phyloP scores from a whole-genome alignment of 768 basidiomycete genomes.

The Lactarius pseudohatsudake region DNA sequence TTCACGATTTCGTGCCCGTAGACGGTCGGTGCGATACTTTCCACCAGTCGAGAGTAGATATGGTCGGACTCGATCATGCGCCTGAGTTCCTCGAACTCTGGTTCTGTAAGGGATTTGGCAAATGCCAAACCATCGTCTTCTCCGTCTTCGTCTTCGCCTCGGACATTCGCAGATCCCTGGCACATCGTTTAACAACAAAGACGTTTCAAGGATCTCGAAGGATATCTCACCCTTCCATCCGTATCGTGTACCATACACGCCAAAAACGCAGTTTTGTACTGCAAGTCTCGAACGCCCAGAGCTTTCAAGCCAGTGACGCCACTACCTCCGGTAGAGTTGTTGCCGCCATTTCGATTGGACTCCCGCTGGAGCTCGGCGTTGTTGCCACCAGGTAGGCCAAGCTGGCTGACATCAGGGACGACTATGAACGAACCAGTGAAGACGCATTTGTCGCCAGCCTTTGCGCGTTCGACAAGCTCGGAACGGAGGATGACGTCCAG shows the following conservation, averaged over 20 bases:
- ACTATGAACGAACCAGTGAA: conserved; percentile 99
- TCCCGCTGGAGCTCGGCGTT: conserved; percentile 88
- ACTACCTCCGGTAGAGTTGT: conserved; percentile 64
- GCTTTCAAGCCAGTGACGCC: conserved; percentile 95
- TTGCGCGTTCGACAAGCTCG: conserved; percentile 97
- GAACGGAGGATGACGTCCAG: conserved; percentile 93
- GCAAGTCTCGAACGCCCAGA: conserved; percentile 90
- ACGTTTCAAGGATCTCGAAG: background rate
- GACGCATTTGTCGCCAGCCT: conserved; percentile 97
- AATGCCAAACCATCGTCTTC: conserved; percentile 82
- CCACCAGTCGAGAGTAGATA: conserved; percentile 91
- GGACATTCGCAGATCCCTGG: conserved; percentile 81
- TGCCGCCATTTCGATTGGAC: conserved; percentile 60
- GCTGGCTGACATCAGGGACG: conserved; percentile 95
- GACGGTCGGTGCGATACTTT: conserved; percentile 95
- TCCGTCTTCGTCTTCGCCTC: conserved; percentile 82
- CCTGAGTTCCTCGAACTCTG: conserved; percentile 93
- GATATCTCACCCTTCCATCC: conserved; percentile 73
- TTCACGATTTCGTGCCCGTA: conserved; percentile 99
- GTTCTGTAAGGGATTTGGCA: conserved; percentile 84
- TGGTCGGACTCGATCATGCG: conserved; percentile 93
- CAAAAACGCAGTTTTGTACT: conserved; percentile 98
- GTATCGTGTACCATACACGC: conserved; percentile 96
- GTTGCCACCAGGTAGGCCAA: conserved; percentile 93
- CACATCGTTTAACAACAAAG: conserved; percentile 9